Evolutionary conservation across 2,329 filamentous ascomycete species (phyloP).

Genomic region (Onygena corvina): DNA sequence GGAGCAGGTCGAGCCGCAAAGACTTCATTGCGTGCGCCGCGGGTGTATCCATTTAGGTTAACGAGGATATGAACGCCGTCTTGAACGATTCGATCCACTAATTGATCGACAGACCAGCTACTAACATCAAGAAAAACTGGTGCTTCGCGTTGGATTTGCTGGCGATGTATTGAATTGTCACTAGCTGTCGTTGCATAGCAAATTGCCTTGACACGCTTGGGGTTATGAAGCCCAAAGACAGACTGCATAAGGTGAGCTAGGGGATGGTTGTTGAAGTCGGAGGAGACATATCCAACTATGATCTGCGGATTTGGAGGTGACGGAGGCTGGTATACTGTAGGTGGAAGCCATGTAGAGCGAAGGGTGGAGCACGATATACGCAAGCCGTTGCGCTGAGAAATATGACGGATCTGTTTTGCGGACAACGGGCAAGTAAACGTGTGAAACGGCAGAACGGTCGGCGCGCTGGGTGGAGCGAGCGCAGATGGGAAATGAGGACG

Average conservation of each 20-base stretch:
- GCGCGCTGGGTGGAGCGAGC: conserved; percentile 70
- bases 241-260: conserved; percentile 97
- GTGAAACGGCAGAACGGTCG: conserved; percentile 91
- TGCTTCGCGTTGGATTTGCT: conserved; percentile 85
- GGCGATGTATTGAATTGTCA: conserved; percentile 76
- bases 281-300: conserved; percentile 93
- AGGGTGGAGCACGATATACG: conserved; percentile 87
- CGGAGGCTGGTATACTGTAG: conserved; percentile 72
- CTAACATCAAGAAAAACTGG: conserved; percentile 85
- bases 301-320: conserved; percentile 67
- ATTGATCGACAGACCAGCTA: conserved; percentile 67
- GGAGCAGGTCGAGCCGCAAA: conserved; percentile 90
- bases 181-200: conserved; percentile 93
- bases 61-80: conserved; percentile 91
- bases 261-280: conserved; percentile 97
- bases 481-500: conserved; percentile 61
- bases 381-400: conserved; percentile 87
- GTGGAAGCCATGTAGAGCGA: conserved; percentile 72
- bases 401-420: conserved; percentile 80
- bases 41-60: conserved; percentile 95
- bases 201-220: conserved; percentile 61
- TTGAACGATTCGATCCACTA: conserved; percentile 73
- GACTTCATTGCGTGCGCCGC: conserved; percentile 91
- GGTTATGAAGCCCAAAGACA: conserved; percentile 83
- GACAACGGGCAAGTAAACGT: conserved; percentile 93